phyloP scores from a whole-genome alignment of 352 stramenopile species.

The Globisporangium abappressorium region DNA sequence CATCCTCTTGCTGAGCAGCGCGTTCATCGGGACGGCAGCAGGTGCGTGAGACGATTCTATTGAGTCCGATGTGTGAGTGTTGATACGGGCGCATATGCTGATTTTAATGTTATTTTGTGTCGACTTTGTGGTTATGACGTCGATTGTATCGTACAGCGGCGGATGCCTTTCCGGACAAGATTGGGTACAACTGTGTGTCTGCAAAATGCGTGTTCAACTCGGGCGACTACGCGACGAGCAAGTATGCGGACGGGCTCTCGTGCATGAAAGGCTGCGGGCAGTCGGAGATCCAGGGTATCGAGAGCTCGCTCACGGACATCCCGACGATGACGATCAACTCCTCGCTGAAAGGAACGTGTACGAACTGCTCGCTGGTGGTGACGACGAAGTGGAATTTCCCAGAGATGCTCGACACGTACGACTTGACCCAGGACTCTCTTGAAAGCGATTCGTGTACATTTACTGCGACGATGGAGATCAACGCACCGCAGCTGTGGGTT shows the following conservation, averaged over 20 bases:
- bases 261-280: conserved; percentile 51
- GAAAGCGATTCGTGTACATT: conserved; percentile 39
- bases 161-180: conserved; percentile 29
- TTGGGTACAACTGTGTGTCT: conserved; percentile 48
- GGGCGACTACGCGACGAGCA: conserved; percentile 22
- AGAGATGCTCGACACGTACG: conserved; percentile 59
- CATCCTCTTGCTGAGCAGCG: neutral
- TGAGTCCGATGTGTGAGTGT: neutral
- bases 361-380: conserved; percentile 58
- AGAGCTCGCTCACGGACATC: conserved; percentile 47
- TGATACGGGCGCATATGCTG: neutral
- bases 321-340: conserved; percentile 43
- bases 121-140: neutral
- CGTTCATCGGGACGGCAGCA: neutral
- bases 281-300: conserved; percentile 42
- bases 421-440: conserved; percentile 45
- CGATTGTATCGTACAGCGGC: conserved; percentile 13
- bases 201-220: conserved; percentile 48
- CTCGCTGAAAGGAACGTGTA: conserved; percentile 67
- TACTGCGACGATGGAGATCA: conserved; percentile 40
- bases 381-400: conserved; percentile 71
- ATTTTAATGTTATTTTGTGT: conserved; percentile 3
- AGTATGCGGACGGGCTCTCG: conserved; percentile 41
- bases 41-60: neutral
- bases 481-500: conserved; percentile 58